Percentiles rank a stretch among this genome's conserved stretches.
phyloP scores from a whole-genome alignment of 2,329 filamentous ascomycete genomes.

The Pestalotiopsis fici region DNA sequence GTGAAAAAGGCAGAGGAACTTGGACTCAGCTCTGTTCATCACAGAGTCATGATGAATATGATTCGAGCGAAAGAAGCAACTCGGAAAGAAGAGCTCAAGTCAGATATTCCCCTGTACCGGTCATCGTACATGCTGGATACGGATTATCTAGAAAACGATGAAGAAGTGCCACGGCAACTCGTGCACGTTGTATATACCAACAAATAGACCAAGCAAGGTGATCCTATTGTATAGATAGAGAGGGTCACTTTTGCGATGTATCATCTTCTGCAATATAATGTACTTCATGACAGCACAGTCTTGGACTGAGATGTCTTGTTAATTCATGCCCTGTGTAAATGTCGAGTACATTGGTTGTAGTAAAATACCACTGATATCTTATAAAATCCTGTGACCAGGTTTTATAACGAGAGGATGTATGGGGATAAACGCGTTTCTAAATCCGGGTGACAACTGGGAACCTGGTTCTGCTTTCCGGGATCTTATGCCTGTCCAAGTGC shows the following conservation, averaged over 20 bases:
- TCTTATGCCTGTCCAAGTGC: neutral
- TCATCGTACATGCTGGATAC: slow-evolving; percentile 25
- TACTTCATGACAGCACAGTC: neutral
- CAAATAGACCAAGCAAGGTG: neutral
- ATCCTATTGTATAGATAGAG: neutral
- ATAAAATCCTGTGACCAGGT: too few species aligned
- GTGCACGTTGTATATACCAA: slow-evolving; percentile 12
- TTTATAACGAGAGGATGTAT: too few species aligned
- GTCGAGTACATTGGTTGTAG: too few species aligned
- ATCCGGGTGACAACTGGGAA: too few species aligned
- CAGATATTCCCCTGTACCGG: slow-evolving; percentile 19
- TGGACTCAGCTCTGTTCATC: slow-evolving; percentile 71
- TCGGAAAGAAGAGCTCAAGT: slow-evolving; percentile 29
- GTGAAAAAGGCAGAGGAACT: slow-evolving; percentile 70
- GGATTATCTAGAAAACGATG: slow-evolving; percentile 13
- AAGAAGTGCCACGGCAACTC: slow-evolving; percentile 1
- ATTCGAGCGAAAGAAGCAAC: slow-evolving; percentile 67
- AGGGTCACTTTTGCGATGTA: neutral
- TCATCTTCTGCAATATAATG: neutral
- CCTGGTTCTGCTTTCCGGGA: too few species aligned
- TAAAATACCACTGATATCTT: too few species aligned
- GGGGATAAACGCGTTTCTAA: too few species aligned
- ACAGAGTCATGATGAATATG: slow-evolving; percentile 71
- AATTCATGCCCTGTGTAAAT: too few species aligned
- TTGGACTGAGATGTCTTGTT: neutral